A percentile compares a stretch with the other conserved stretches of the same genome.
These are phyloP conservation scores for Thielaviopsis euricoi DNA, from an alignment of 2,329 filamentous ascomycete species.

Conservation along the genomic window DNA sequence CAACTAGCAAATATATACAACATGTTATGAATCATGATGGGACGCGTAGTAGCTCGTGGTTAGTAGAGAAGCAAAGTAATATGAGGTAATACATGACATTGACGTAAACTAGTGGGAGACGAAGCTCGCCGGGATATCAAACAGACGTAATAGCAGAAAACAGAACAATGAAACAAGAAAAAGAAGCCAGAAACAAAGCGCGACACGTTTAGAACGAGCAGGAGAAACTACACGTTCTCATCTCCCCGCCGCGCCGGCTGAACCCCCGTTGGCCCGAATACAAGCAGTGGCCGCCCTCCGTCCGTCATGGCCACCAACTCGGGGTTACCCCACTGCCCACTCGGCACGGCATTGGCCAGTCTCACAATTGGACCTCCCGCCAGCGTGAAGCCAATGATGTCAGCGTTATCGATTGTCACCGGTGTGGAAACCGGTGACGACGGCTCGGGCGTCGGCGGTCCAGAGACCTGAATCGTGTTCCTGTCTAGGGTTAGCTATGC, in stretches of 20 bases:
- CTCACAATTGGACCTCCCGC: slow-evolving; percentile 30
- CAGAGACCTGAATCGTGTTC: slow-evolving; percentile 9
- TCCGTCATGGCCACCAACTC: slow-evolving; percentile 11
- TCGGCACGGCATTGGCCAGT: slow-evolving; percentile 21
- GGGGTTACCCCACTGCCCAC: slow-evolving; percentile 8
- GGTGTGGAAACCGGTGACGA: slow-evolving; percentile 14
- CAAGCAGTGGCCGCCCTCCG: slow-evolving; percentile 3
- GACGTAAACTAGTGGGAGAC: not conserved
- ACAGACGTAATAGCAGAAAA: not conserved
- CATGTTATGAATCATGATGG: not conserved
- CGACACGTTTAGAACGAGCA: not conserved
- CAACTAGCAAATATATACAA: not conserved
- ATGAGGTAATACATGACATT: too few relatives aligned
- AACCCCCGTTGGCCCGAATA: slow-evolving; percentile 5
- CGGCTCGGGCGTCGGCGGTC: slow-evolving; percentile 9
- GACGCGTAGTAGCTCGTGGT: too few relatives aligned
- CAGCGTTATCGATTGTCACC: slow-evolving; percentile 9
- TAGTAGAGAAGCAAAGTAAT: too few relatives aligned
- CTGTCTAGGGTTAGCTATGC: slow-evolving; percentile 20
- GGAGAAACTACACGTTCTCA: slow-evolving; percentile 8
- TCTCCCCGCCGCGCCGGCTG: not conserved
- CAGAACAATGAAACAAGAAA: not conserved
- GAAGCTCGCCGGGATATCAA: not conserved
- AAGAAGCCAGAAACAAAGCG: not conserved
- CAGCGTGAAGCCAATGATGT: slow-evolving; percentile 28